Base-by-base conservation (phyloP, 2,329 filamentous ascomycete species). In the Clarireedia monteithiana region DNA sequence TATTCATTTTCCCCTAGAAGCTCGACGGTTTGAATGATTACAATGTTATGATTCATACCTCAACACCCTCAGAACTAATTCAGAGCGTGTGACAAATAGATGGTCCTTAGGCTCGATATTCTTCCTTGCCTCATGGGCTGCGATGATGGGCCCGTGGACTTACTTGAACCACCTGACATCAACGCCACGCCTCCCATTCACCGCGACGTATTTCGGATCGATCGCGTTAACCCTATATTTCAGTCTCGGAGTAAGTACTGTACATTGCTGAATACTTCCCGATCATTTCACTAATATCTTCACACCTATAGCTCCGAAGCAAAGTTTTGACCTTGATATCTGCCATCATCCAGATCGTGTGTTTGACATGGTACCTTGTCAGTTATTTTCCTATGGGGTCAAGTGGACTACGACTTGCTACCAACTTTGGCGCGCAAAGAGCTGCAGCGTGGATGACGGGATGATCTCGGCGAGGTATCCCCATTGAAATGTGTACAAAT, bases 341-440 rank as follows among this genome's bases (percentile, higher is more conserved):
- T 23, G 85, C 89, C 59, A 79, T 96, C 58, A 75, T 91, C 64
- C 94, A 99, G 71, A 78, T 97, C 54, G 84, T 85, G 53, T 88
- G 87, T 60, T 77, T 97, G 61, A 62, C 89, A 48, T 97, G 92
- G 92, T 97, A 97, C 74, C 79, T 96, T 48, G 85, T 97, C 71
- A 95, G 89, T 73, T 99, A 99, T 72, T 97, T 97, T 67, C 94
- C 94, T 26, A 96, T 97, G 91, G 94, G 94, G 42, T 89, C 88
- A 56, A 88, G 86, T 55, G 90, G 94, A 44, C 75, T 99, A 62
- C 86, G 92, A 58, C 83, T 96, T 63, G 91, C 91, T 57, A 89
- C 91, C 45, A 84, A 84, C 3, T 94, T 96, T 68, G 94, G 92
- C 23, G 89, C 87, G 20, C 86, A 85, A 68, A 82, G 91, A 68